A percentile compares a stretch with the other conserved stretches of the same genome.
These are phyloP conservation scores for Metschnikowia gruessii DNA, from an alignment of 805 yeast species.

Conservation along the genomic window DNA sequence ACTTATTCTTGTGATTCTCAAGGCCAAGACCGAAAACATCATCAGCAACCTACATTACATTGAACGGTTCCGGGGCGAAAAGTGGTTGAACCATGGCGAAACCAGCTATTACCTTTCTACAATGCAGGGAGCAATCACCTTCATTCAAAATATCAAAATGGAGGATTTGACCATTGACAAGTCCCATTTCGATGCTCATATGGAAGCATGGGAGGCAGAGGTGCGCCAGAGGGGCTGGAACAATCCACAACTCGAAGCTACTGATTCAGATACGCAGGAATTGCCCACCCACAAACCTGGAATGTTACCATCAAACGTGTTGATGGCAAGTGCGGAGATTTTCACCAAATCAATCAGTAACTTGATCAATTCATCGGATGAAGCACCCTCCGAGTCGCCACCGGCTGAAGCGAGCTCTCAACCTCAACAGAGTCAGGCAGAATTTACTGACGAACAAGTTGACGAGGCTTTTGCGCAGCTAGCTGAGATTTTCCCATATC, in stretches of 20 bases:
- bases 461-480: constrained; percentile 45
- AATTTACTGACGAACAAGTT: constrained; percentile 6
- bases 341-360: constrained; percentile 48
- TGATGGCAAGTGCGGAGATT: constrained; percentile 48
- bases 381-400: constrained; percentile 7
- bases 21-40: constrained; percentile 62
- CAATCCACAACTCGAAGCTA: too few relatives aligned
- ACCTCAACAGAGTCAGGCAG: constrained; percentile 4
- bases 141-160: constrained; percentile 58
- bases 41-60: constrained; percentile 80
- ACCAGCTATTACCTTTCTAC: constrained; percentile 88
- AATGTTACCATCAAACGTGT: constrained; percentile 36
- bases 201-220: constrained; percentile 48
- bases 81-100: constrained; percentile 75
- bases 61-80: constrained; percentile 75
- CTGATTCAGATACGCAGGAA: constrained; percentile 4
- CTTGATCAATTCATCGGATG: constrained; percentile 40
- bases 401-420: neutral
- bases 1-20: constrained; percentile 72
- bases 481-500: constrained; percentile 68
- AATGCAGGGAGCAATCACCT: constrained; percentile 83
- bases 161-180: constrained; percentile 59
- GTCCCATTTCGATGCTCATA: constrained; percentile 55
- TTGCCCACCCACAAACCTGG: constrained; percentile 5
- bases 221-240: constrained; percentile 16